Percentiles rank a stretch among this genome's conserved stretches.
Conservation (phyloP, 108 stramenopile genomes). For the Cyclotella baltica region DNA sequence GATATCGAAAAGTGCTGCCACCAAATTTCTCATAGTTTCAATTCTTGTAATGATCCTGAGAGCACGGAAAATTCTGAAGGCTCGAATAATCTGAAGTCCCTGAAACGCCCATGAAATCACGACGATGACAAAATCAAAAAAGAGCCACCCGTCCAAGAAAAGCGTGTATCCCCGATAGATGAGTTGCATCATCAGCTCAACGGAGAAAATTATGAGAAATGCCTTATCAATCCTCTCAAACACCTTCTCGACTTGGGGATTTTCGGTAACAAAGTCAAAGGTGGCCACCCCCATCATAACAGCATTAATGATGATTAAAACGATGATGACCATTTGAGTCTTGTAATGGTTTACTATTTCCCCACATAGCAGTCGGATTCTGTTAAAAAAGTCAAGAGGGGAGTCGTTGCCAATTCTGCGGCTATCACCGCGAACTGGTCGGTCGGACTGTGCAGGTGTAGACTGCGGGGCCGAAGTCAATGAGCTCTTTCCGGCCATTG, state of each 20-base stretch:
- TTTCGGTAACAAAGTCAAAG: constrained; percentile 70
- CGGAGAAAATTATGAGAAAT: constrained; percentile 70
- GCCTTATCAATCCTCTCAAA: constrained; percentile 54
- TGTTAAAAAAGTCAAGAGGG: constrained; percentile 6
- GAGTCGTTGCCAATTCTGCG: background rate
- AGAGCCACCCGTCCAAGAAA: constrained; percentile 68
- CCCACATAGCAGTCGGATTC: constrained; percentile 31
- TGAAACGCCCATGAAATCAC: constrained; percentile 70
- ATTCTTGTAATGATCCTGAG: constrained; percentile 71
- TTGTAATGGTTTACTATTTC: constrained; percentile 59
- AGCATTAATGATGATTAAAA: constrained; percentile 70
- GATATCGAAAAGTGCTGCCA: constrained; percentile 37
- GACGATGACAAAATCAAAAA: constrained; percentile 74
- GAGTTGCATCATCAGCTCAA: constrained; percentile 69
- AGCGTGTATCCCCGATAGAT: constrained; percentile 56
- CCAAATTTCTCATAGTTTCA: constrained; percentile 49
- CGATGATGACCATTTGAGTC: constrained; percentile 60
- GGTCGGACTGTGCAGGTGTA: background rate
- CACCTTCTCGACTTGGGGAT: constrained; percentile 34
- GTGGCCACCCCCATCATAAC: constrained; percentile 77
- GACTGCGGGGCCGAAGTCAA: background rate
- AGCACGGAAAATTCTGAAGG: constrained; percentile 78
- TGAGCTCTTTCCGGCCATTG: background rate
- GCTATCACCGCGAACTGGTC: too few relatives aligned
- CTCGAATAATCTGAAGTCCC: constrained; percentile 67